Conservation (phyloP, 1,284 basidiomycete species). For the Puccinia triticina region DNA sequence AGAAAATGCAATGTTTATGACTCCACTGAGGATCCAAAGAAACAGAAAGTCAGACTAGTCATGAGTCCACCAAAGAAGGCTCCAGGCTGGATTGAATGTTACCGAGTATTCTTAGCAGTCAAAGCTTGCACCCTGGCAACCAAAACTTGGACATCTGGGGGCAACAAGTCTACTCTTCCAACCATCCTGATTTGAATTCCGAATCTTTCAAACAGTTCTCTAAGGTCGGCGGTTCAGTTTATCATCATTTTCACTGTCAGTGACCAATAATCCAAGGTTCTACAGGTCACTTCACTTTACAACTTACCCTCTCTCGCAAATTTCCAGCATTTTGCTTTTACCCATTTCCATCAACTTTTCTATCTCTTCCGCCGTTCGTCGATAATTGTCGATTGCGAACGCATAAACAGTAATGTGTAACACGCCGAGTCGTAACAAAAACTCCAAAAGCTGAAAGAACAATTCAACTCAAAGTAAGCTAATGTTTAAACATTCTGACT, state of each 20-base stretch:
- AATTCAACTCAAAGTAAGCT: constrained; percentile 9
- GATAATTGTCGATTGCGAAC: constrained; percentile 97
- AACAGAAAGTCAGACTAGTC: background rate
- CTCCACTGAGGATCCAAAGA: constrained; percentile 67
- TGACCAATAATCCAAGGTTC: background rate
- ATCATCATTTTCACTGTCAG: background rate
- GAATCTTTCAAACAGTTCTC: constrained; percentile 73
- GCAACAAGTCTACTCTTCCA: constrained; percentile 76
- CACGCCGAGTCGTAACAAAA: constrained; percentile 76
- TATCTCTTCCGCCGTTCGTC: constrained; percentile 82
- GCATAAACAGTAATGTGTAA: constrained; percentile 88
- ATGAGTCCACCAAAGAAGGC: background rate
- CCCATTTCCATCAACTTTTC: constrained; percentile 85
- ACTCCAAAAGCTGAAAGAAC: constrained; percentile 71
- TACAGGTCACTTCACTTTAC: background rate
- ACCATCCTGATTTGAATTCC: constrained; percentile 85
- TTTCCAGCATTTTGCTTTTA: constrained; percentile 76
- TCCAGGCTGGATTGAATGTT: background rate
- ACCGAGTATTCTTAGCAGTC: constrained; percentile 78
- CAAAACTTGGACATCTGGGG: constrained; percentile 72
- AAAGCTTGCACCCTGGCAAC: constrained; percentile 75
- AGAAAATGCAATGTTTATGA: constrained; percentile 92
- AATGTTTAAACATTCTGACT: background rate
- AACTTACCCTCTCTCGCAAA: constrained; percentile 71
- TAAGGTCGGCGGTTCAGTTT: background rate